phyloP scores from a whole-genome alignment of 441 rosid genomes.

The Jatropha multifida region DNA sequence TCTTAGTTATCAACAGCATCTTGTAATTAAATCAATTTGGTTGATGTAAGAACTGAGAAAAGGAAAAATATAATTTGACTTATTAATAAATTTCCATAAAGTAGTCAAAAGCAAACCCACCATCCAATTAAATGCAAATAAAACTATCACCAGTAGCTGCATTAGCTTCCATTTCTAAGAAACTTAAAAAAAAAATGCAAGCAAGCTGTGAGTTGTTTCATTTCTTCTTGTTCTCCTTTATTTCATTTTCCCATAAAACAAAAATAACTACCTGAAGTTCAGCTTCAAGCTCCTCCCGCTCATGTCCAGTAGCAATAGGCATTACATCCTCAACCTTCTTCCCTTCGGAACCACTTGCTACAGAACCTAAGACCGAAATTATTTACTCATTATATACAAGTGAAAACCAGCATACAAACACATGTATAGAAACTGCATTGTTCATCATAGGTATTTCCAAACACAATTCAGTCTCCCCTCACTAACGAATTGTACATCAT shows the following conservation, averaged over 20 bases:
- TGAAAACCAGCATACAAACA: not conserved
- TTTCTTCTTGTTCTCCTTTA: not conserved
- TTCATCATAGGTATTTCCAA: not conserved
- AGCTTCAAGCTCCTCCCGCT: conserved; percentile 84
- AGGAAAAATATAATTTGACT: no score
- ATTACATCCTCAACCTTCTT: conserved; percentile 73
- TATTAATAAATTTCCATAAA: not conserved
- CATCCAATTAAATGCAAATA: not conserved
- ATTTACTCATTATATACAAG: not conserved
- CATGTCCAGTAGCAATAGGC: conserved; percentile 98
- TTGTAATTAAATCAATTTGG: not conserved
- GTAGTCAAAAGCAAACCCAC: not conserved
- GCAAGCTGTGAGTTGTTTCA: no score
- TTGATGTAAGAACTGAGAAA: conserved; percentile 6
- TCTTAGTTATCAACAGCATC: not conserved
- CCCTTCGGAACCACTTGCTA: conserved; percentile 48
- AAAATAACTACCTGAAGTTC: conserved; percentile 60
- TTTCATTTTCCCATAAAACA: not conserved
- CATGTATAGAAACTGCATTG: not conserved
- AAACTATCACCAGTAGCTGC: not conserved
- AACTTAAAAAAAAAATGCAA: not conserved
- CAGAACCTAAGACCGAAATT: conserved; percentile 21
- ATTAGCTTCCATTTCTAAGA: not conserved
- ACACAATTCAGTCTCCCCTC: not conserved
- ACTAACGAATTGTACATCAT: not conserved